phyloP scores from a whole-genome alignment of 2,329 filamentous ascomycete genomes.

The Scedosporium aurantiacum region DNA sequence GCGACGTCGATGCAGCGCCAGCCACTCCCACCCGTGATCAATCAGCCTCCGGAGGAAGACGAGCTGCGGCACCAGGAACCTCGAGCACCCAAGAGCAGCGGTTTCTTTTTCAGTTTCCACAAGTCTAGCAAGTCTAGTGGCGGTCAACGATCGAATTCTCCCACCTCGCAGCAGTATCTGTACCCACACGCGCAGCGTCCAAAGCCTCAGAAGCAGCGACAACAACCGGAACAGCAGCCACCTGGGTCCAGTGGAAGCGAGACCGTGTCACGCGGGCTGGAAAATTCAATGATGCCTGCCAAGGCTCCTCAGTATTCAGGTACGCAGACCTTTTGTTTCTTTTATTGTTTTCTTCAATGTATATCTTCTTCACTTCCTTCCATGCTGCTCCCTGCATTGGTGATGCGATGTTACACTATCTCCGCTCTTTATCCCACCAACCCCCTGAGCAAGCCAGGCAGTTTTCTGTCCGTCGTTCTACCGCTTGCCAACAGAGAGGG shows the following conservation, averaged over 20 bases:
- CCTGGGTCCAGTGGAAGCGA: conserved; percentile 18
- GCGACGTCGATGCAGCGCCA: conserved; percentile 15
- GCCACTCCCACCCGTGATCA: not conserved
- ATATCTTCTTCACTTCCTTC: not conserved
- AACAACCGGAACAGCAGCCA: conserved; percentile 16
- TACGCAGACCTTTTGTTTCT: conserved; percentile 9
- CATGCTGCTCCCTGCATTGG: not conserved
- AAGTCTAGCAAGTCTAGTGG: conserved; percentile 1
- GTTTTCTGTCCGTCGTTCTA: not conserved
- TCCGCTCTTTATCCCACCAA: not conserved
- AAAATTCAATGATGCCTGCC: conserved; percentile 16
- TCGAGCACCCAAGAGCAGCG: conserved; percentile 33
- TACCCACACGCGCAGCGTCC: conserved; percentile 3
- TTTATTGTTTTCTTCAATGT: not conserved
- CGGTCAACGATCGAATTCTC: not conserved
- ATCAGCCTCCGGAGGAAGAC: not conserved
- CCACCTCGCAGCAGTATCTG: conserved; percentile 9
- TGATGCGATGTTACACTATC: not conserved
- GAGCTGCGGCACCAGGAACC: conserved; percentile 23
- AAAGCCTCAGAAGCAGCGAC: conserved; percentile 19
- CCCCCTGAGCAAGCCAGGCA: not conserved
- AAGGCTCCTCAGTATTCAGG: conserved; percentile 12
- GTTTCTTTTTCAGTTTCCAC: conserved; percentile 29
- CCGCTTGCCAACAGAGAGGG: too few species aligned
- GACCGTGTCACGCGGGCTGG: conserved; percentile 25